Base-by-base conservation (phyloP, 257 asterid genomes). In the Fraxinus cuspidata region DNA sequence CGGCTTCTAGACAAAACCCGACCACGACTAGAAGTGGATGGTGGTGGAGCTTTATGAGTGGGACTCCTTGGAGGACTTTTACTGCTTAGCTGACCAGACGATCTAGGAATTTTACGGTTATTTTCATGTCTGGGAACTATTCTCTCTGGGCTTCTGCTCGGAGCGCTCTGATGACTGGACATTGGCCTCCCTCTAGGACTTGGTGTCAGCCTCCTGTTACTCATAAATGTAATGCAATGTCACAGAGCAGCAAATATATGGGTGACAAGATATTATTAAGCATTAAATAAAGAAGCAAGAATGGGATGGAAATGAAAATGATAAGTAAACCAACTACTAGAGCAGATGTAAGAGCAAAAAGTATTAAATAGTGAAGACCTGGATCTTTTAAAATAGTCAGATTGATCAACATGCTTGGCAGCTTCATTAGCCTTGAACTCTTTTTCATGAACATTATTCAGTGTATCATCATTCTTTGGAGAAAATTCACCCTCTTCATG, bases 401-500 rank as follows among this genome's bases (percentile, higher is more conserved):
- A 79, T 75, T 76, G 79, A 32, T 44, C 37, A 21, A 74, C 56
- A 53, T 69, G 75, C 34, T 71, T 18, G 38, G 83, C 76, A 79
- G 86, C 74, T 83, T 80, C 83, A 75, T 78, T 81, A 63, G 78
- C 70, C 76, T 76, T 78, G 65, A 40, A 44, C 75, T 67, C 83
- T 53, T 29, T 70, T 76, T 83, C 91, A 72, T 81, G 81, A 64
- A 85, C 91, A 76, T 87, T 94, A 74, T 80, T 87, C 69, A 35
- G 51, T 76, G 67, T 84, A 81, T 76, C 79, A 42, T 66, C 89
- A 71, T 83, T 84, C 90, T 85, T 81, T 42, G 34, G 84, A 78
- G 92, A 83, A 82, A 89, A 72, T 81, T 87, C 93, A 60, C 89
- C 89, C 80, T 94, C 94, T 83, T 90, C 97, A 35, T 78, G 86